Evolutionary conservation across 23 red algal species (phyloP), one percentile per base, ranked within the genome.

Genomic region (Gracilaria gracilis): DNA sequence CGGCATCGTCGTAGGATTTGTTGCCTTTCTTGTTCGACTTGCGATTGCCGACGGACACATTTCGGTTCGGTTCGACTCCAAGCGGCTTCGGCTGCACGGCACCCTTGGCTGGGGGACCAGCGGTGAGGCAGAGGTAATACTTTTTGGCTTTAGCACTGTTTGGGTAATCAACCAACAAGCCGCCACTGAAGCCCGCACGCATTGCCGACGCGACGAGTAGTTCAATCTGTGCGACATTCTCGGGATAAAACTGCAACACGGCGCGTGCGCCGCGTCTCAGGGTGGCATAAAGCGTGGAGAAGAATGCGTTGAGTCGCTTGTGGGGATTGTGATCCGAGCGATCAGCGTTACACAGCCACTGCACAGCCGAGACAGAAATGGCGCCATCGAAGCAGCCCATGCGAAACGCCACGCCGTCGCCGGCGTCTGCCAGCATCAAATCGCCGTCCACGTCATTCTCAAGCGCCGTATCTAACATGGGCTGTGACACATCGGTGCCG

Each of bases 271-370:
- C 87, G 29, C 80, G 54, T 46, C 86, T 67, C 37, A 98, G 38
- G 58, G 93, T 53, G 21, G 91, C 86, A 65, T 98, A 98, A 21
- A 98, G 85, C n/a, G 91, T 67, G 0, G 69, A 72, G 90, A 98
- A 98, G 75, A 98, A 98, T 0, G 35, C 32, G 72, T 82, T 81
- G 15, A 98, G 12, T 9, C 97, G 79, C 88, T 81, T 78, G 38
- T 92, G 76, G 28, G 97, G 97, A 62, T 94, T 87, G 40, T 93
- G 61, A 21, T 81, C 87, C 5, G 93, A 80, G 25, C 66, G 65
- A 37, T 96, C 93, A 8, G 94, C 97, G 16, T 94, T 93, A 61
- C 97, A 98, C 16, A 98, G 85, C 97, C 97, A 98, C 57, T 98
- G 97, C 23, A 98, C 54, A 34, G 91, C 97, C 16, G 97, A 98